A percentile compares a stretch with the other conserved stretches of the same genome.
Conservation (phyloP, 2,329 filamentous ascomycete genomes). For the Chaetomium sp. region DNA sequence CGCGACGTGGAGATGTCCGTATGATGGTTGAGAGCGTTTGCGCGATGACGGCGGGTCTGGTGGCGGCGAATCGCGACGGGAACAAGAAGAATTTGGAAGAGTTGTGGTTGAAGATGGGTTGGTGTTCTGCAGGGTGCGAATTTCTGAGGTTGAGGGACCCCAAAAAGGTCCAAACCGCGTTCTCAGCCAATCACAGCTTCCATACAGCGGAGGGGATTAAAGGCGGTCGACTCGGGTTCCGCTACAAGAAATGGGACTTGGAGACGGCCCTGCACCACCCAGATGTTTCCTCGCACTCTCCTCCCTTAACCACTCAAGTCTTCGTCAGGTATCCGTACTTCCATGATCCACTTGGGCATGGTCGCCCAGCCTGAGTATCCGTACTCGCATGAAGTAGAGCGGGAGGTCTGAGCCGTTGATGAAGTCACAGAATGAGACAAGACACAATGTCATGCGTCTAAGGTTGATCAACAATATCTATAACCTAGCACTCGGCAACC, state of each 20-base stretch:
- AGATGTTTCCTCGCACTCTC: too few species aligned
- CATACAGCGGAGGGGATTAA: constrained; percentile 17
- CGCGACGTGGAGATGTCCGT: not conserved
- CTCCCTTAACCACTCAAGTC: too few species aligned
- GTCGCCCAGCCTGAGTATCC: too few species aligned
- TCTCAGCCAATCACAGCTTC: constrained; percentile 20
- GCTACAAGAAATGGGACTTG: constrained; percentile 4
- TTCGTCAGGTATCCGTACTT: too few species aligned
- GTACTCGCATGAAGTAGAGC: too few species aligned
- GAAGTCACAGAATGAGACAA: too few species aligned
- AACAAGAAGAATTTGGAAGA: constrained; percentile 8
- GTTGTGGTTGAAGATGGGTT: constrained; percentile 21
- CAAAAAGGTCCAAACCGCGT: constrained; percentile 25
- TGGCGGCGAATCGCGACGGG: constrained; percentile 17
- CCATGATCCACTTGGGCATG: too few species aligned
- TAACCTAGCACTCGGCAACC: too few species aligned
- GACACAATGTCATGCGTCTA: too few species aligned
- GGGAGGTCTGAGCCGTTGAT: too few species aligned
- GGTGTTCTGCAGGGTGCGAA: constrained; percentile 23
- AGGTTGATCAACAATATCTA: too few species aligned
- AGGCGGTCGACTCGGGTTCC: constrained; percentile 9
- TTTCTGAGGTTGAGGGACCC: constrained; percentile 25
- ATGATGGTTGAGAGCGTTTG: constrained; percentile 9
- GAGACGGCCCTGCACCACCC: too few species aligned
- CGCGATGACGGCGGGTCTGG: constrained; percentile 16